Base-by-base conservation (phyloP, 305 asterid genomes). In the Rubia peregrina region DNA sequence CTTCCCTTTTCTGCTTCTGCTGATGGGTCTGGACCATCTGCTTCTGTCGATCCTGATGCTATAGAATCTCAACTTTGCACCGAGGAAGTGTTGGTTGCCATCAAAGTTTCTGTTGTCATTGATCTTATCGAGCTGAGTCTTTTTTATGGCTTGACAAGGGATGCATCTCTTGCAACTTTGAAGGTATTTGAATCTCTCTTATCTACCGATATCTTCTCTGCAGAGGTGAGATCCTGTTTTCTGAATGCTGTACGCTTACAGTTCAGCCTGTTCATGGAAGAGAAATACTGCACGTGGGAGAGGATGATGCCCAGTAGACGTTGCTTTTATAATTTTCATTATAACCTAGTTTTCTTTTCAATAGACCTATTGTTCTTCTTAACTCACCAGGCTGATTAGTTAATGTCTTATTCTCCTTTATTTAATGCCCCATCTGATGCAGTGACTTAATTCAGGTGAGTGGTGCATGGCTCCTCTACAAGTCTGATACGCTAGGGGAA, bases 401-500 rank as follows among this genome's bases (percentile, higher is more conserved):
- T 73, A n/a, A 21, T 51, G 42, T 64, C 61, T 40, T 49, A 16
- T 33, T 36, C 76, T 53, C 56, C 40, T 53, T 30, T 41, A 12
- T 53, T 51, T 38, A 65, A 53, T 21, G 42, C 38, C 61, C 46
- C 11, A 53, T n/a, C 68, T 13, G 14, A 67, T 61, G n/a, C 49
- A 69, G 49, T 71, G 82, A 57, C 77, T 42, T 78, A 65, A 77
- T 79, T 77, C 87, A 93, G 98, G 86, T 89, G 71, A 79, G 87
- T 51, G 93, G 97, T 68, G 80, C 88, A 78, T 93, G 97, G 98
- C 89, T 93, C 70, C 88, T 85, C 69, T 93, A 86, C 85, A 85
- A 86, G 79, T 77, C 92, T 66, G 88, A 85, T 75, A 78, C 90
- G 17, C 51, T 67, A 22, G 97, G 96, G 78, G 97, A 90, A 76